Percentiles rank a stretch among this genome's conserved stretches.
Evolutionary conservation across 441 rosid genomes (phyloP).

Genomic region (Euphorbia schlechtendalii): DNA sequence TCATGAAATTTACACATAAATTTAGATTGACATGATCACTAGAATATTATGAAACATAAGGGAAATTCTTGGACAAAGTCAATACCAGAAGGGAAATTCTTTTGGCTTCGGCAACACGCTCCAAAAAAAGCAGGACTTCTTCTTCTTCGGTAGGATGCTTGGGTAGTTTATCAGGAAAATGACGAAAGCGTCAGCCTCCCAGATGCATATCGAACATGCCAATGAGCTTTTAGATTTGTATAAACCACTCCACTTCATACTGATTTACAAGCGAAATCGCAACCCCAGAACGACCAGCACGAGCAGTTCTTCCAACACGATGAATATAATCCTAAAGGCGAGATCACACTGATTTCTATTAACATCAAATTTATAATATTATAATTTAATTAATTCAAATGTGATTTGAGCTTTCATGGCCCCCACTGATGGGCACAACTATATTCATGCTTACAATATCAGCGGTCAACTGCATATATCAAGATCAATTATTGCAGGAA

Average conservation of each 20-base stretch:
- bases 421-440: neutral
- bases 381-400: neutral
- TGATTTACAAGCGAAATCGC: constrained; percentile 89
- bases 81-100: constrained; percentile 57
- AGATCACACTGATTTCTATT: neutral
- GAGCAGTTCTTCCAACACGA: constrained; percentile 99
- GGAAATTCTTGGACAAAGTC: too few species aligned
- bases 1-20: neutral
- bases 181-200: too few species aligned
- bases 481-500: neutral
- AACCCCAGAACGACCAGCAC: constrained; percentile 95
- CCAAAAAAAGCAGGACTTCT: constrained; percentile 66
- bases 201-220: constrained; percentile 35
- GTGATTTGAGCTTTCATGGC: neutral
- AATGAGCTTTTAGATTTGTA: constrained; percentile 82
- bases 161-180: too few species aligned
- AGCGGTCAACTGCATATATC: neutral
- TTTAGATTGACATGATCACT: too few species aligned
- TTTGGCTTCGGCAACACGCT: constrained; percentile 74
- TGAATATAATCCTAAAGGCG: constrained; percentile 75
- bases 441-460: neutral
- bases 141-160: constrained; percentile 69
- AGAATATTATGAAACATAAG: too few species aligned
- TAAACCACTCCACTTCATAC: constrained; percentile 93
- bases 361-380: neutral